Conservation (phyloP, 2,329 filamentous ascomycete species). For the Parastagonospora avenae region DNA sequence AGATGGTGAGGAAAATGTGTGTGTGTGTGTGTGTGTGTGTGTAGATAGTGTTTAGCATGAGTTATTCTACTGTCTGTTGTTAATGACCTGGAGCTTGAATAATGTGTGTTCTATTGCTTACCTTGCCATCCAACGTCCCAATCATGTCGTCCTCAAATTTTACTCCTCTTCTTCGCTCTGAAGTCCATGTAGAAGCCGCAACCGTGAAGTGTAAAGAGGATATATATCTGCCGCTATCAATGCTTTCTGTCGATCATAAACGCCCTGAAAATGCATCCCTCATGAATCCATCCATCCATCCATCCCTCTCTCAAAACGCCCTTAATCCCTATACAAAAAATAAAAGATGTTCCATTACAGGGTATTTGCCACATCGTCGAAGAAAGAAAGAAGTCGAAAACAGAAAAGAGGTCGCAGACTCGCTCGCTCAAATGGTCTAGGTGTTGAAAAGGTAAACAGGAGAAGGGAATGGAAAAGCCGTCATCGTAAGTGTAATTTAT, state of each 20-base stretch:
- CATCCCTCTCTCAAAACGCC: neutral
- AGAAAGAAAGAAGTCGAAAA: neutral
- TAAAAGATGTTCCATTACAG: neutral
- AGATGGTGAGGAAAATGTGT: slow-evolving; percentile 1
- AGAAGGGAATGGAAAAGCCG: neutral
- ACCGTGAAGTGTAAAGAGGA: neutral
- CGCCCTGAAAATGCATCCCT: too few relatives aligned
- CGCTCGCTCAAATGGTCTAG: neutral
- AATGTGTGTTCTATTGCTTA: too few relatives aligned
- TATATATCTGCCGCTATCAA: too few relatives aligned
- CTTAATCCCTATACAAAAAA: neutral
- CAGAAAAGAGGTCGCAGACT: neutral
- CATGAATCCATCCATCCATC: too few relatives aligned
- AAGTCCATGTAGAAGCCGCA: too few relatives aligned
- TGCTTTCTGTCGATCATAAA: too few relatives aligned
- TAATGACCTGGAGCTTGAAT: too few relatives aligned
- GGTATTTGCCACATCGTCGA: neutral
- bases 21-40: slow-evolving; percentile 6
- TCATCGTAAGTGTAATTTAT: neutral
- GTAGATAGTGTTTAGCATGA: neutral
- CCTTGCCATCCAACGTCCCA: too few relatives aligned
- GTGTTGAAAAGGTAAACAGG: neutral
- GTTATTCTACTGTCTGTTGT: too few relatives aligned
- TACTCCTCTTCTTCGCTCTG: too few relatives aligned
- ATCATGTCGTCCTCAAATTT: too few relatives aligned